Percentiles rank a stretch among this genome's conserved stretches.
Evolutionary conservation across 371 early-diverging fungal species (phyloP).

Genomic region (Apophysomyces ossiformis): DNA sequence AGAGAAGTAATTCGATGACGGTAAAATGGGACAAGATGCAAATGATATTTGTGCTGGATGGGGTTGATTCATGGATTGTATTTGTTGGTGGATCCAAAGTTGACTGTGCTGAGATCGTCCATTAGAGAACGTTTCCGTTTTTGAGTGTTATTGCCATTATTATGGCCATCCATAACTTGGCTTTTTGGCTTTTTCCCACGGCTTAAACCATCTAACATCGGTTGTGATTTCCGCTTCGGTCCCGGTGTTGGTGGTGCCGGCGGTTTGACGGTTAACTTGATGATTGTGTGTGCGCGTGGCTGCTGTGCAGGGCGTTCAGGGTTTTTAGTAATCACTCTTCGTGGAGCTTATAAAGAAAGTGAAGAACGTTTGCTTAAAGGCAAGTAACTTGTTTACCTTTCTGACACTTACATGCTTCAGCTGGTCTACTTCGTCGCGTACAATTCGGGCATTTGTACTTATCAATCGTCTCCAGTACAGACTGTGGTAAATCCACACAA

Average conservation of each 20-base stretch:
- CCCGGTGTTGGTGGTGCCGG: constrained; percentile 2
- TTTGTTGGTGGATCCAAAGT: neutral
- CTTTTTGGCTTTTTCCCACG: constrained; percentile 2
- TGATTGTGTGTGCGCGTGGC: constrained; percentile 7
- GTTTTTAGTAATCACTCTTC: neutral
- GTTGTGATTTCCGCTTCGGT: neutral
- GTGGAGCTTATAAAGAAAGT: neutral
- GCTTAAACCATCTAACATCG: neutral
- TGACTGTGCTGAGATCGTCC: neutral
- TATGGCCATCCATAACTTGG: neutral
- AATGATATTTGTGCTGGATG: neutral
- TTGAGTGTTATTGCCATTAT: neutral
- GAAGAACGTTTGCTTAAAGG: neutral
- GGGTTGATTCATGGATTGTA: neutral
- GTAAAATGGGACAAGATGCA: neutral
- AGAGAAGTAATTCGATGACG: neutral
- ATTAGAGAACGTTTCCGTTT: neutral
- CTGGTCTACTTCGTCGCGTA: neutral
- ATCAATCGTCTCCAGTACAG: constrained; percentile 27
- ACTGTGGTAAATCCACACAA: constrained; percentile 45
- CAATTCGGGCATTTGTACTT: constrained; percentile 29
- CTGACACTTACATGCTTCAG: neutral
- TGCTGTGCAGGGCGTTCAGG: neutral
- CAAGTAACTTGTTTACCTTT: neutral
- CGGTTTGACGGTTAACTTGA: constrained; percentile 19